Evolutionary conservation across 345 rosid genomes (phyloP), one percentile per base, ranked within the genome.

Genomic region (Syzygium oleosum): DNA sequence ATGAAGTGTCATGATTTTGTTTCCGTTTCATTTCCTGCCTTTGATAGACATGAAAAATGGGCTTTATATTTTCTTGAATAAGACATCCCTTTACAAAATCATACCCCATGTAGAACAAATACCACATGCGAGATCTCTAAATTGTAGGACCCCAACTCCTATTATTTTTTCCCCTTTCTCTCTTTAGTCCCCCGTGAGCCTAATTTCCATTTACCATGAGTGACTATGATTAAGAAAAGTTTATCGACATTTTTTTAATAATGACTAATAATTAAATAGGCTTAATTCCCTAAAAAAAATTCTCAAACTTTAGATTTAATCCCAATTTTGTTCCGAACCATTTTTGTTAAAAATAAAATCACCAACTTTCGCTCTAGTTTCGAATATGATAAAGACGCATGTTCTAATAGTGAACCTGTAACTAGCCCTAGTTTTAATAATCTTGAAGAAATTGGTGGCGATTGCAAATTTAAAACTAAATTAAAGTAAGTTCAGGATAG

Each of bases 331-430:
- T 4, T 21, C 31, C 31, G 5, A 29, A 15, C 2, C n/a, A 1
- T 65, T 29, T 29, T 65, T 7, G 7, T 7, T 14, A 29, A 29
- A 1, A 63, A 65, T 11, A 34, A 68, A 68, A 2, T 31, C 6
- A 31, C 3, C 12, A 68, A 4, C 0, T 34, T 9, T 34, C 3
- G 0, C 3, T 73, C 13, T 34, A 34, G 12, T 5, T n/a, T 4
- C 43, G 6, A 41, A 41, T 4, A 41, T 41, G 43, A 41, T 41
- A 23, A 68, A 68, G 46, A 34, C 0, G 0, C 25, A 17, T 2
- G 43, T 68, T 68, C 25, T 17, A 2, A 19, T 68, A 34, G 38
- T 8, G 25, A 68, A 68, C 6, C 46, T 68, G 12, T 68, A 34
- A 9, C 23, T 68, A 68, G 0, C 0, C 46, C 12, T 34, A 9